These are phyloP conservation scores for Lepidium didymum DNA, from an alignment of 345 rosid species.

Conservation along the genomic window DNA sequence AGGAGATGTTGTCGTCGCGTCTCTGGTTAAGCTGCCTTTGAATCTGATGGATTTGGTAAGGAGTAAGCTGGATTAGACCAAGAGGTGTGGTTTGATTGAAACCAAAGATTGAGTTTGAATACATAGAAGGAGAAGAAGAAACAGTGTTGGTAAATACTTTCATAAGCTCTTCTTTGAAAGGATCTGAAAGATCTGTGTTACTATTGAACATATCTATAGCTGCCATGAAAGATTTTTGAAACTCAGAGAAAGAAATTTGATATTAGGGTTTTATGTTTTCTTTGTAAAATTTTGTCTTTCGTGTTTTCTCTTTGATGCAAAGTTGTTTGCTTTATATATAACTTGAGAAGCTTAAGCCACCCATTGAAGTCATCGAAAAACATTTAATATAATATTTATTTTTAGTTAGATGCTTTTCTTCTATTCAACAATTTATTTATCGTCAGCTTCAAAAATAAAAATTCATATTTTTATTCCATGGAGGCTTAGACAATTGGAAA, in stretches of 20 bases:
- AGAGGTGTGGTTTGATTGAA: conserved; percentile 38
- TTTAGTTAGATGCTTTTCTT: conserved; percentile 17
- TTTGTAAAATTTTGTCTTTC: neutral
- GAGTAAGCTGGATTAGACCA: conserved; percentile 56
- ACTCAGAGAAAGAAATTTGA: neutral
- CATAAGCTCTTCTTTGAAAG: conserved; percentile 51
- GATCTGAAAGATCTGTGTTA: conserved; percentile 41
- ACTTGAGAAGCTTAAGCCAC: conserved; percentile 4
- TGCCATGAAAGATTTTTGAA: conserved; percentile 38
- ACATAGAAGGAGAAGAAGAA: conserved; percentile 29
- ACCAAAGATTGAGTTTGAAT: conserved; percentile 28
- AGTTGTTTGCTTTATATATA: conserved; percentile 37
- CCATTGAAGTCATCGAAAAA: neutral
- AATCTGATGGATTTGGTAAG: conserved; percentile 64
- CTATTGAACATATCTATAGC: conserved; percentile 42
- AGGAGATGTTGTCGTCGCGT: conserved; percentile 18
- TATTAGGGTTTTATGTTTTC: neutral
- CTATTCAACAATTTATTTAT: conserved; percentile 8
- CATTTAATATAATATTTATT: neutral
- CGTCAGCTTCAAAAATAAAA: conserved; percentile 14
- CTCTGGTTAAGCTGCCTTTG: conserved; percentile 49
- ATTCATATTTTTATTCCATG: conserved; percentile 5
- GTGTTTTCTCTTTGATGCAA: conserved; percentile 21
- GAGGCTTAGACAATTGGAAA: neutral
- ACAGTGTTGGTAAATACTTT: conserved; percentile 48